Evolutionary conservation across 2,329 filamentous ascomycete species (phyloP).

Genomic region (Emergomyces pasteurianus): DNA sequence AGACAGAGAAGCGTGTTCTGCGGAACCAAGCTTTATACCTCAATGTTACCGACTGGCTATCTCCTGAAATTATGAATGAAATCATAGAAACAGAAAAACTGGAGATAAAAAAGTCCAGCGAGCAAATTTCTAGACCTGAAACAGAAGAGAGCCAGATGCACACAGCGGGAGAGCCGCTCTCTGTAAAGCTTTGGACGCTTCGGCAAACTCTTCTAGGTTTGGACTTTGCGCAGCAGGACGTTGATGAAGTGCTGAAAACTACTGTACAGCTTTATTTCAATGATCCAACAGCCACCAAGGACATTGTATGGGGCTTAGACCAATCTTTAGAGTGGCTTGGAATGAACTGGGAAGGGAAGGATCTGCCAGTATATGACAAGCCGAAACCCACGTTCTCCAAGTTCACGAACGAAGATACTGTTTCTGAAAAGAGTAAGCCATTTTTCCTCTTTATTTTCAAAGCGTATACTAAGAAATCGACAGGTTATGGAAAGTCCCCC

Average conservation of each 20-base stretch:
- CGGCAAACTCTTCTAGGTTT: conserved; percentile 58
- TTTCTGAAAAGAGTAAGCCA: not conserved
- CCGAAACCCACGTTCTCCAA: conserved; percentile 15
- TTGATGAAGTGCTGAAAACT: conserved; percentile 53
- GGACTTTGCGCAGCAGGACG: conserved; percentile 53
- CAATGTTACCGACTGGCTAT: conserved; percentile 66
- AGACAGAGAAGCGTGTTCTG: conserved; percentile 75
- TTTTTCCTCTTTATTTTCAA: not conserved
- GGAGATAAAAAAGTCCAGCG: conserved; percentile 27
- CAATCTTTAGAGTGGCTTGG: conserved; percentile 86
- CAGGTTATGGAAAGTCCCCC: conserved; percentile 2
- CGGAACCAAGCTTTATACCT: conserved; percentile 64
- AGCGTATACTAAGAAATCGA: conserved; percentile 7
- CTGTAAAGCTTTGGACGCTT: conserved; percentile 72
- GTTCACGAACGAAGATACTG: not conserved
- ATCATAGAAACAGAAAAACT: conserved; percentile 53
- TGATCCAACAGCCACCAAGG: conserved; percentile 44
- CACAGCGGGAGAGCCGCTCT: conserved; percentile 62
- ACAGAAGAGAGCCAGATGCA: conserved; percentile 24
- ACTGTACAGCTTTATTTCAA: conserved; percentile 56
- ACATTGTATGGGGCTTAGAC: conserved; percentile 71
- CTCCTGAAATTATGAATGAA: conserved; percentile 63
- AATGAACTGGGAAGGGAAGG: conserved; percentile 55
- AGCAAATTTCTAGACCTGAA: conserved; percentile 18
- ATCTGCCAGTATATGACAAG: conserved; percentile 61